Conservation (phyloP, 306 rosid genomes). For the Senna tora region DNA sequence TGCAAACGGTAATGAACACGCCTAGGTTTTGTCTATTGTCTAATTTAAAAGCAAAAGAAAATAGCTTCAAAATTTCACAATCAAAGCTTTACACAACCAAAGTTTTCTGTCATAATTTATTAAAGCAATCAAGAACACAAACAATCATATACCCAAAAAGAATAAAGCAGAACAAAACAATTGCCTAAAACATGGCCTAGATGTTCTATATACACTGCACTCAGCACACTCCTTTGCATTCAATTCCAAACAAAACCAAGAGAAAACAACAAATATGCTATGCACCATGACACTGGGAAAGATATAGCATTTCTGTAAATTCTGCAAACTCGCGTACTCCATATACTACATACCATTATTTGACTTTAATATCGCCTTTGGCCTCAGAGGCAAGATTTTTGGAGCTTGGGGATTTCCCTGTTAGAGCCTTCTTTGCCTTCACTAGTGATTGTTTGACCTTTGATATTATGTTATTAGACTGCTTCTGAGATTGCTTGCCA, state of each 20-base stretch:
- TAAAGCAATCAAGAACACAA: conserved; percentile 39
- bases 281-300: conserved; percentile 37
- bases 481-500: conserved; percentile 63
- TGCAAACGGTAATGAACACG: no score
- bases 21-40: no score
- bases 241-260: conserved; percentile 50
- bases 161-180: conserved; percentile 43
- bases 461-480: conserved; percentile 67
- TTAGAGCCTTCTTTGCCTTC: conserved; percentile 85
- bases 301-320: conserved; percentile 35
- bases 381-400: conserved; percentile 57
- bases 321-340: conserved; percentile 40
- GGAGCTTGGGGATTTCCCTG: conserved; percentile 79
- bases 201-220: conserved; percentile 63
- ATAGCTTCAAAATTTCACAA: no score
- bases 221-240: conserved; percentile 48
- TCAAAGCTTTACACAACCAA: background rate
- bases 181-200: conserved; percentile 52
- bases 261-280: conserved; percentile 44
- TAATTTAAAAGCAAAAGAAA: no score
- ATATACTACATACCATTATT: conserved; percentile 39
- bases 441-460: conserved; percentile 84
- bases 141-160: conserved; percentile 46
- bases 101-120: conserved; percentile 42
- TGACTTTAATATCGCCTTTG: conserved; percentile 73